Base-by-base conservation (phyloP, 768 basidiomycete genomes). In the Panaeolus papilionaceus region DNA sequence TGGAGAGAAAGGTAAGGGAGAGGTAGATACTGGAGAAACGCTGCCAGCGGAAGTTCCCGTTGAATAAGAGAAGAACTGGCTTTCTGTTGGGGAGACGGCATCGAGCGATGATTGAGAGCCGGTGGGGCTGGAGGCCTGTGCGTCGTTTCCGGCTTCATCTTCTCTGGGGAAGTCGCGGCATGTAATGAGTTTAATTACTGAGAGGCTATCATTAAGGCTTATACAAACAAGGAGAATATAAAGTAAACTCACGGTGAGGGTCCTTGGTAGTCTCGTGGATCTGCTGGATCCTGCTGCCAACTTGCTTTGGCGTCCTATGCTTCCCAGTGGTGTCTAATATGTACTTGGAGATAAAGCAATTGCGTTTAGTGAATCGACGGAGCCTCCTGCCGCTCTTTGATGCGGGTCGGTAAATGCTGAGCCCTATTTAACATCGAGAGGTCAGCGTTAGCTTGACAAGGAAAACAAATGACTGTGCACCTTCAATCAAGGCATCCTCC, bases 271-370 rank as follows among this genome's bases (percentile, higher is more conserved):
- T 89, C 72, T 91, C 89, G 67, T 89, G 81, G 63, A 92, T 84
- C 73, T 92, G 91, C 74, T 92, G 91, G 51, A 92, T 81, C 62
- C 91, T 88, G 73, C 88, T 90, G 65, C 91, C 91, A 58, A 92
- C 91, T 76, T 92, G 91, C 75, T 92, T 92, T 14, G 90, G 83
- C 4, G 89, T 88, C 68, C 91, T 82, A 64, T 80, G 79, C 73
- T 87, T 86, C 3, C 91, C 89, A 0, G 91, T 92, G 49, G 80
- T 83, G 12, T 79, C 78, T 73, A 82, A 84, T 73, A 92, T 92
- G 75, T 89, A 86, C 67, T 90, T 85, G 54, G 91, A 88, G 70
- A 92, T 90, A 77, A 90, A 91, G 54, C 87, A 84, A 77, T 92
- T 92, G 63, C 91, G 84, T 81, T 89, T 86, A 44, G 91, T 91